These are phyloP conservation scores for Orbilia brochopaga DNA, from an alignment of 2,329 filamentous ascomycete species.

Conservation along the genomic window DNA sequence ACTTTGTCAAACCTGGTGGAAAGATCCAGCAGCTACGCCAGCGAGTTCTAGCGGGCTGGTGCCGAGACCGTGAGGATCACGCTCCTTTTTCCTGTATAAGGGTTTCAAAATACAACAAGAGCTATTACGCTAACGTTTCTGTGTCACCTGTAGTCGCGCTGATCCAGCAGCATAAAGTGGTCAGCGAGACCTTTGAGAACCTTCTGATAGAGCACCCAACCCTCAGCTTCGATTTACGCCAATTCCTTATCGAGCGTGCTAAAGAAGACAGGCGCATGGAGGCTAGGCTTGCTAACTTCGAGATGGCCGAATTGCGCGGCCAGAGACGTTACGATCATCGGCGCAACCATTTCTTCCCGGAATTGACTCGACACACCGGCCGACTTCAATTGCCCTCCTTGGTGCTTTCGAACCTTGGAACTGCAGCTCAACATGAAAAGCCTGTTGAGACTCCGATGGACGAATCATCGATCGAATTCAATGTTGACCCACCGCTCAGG, in stretches of 20 bases:
- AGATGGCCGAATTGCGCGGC: constrained; percentile 17
- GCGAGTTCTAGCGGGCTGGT: constrained; percentile 34
- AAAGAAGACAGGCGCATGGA: constrained; percentile 23
- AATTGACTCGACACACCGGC: constrained; percentile 6
- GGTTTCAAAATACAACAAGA: background rate
- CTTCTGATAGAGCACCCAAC: constrained; percentile 11
- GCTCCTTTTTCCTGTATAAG: background rate
- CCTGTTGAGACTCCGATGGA: background rate
- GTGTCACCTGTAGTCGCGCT: constrained; percentile 22
- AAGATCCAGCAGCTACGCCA: constrained; percentile 21
- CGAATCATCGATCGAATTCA: background rate
- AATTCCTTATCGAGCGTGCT: constrained; percentile 29
- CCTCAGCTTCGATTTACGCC: constrained; percentile 27
- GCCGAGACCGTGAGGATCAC: constrained; percentile 27
- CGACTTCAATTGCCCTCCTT: constrained; percentile 19
- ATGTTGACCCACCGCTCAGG: constrained; percentile 12
- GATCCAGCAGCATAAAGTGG: constrained; percentile 18
- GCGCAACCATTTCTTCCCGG: constrained; percentile 25
- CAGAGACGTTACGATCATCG: constrained; percentile 16
- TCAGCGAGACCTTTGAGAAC: constrained; percentile 32
- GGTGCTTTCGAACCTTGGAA: background rate
- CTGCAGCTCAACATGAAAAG: background rate
- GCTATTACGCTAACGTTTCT: background rate
- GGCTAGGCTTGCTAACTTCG: constrained; percentile 25
- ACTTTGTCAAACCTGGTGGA: constrained; percentile 19